Conservation (phyloP, 352 stramenopile species). For the Pelagophyceae sp. region DNA sequence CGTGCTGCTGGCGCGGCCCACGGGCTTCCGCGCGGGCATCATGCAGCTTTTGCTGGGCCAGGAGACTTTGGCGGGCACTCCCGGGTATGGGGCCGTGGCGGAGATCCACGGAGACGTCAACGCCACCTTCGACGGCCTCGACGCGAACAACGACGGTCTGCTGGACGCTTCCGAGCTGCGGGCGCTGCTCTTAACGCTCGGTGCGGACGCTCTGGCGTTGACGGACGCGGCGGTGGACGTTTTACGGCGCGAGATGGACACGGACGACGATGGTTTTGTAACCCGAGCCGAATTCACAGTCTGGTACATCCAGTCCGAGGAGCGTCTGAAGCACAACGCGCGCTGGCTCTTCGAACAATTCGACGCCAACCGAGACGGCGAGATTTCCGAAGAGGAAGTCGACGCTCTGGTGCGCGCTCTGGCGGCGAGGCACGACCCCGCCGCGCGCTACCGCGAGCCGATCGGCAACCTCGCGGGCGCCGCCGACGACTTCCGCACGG, state of each 20-base stretch:
- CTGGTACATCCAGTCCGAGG: constrained; percentile 56
- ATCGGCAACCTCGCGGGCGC: too few relatives aligned
- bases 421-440: too few relatives aligned
- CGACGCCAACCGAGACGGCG: constrained; percentile 46
- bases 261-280: constrained; percentile 40
- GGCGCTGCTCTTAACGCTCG: constrained; percentile 45
- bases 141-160: constrained; percentile 46
- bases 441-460: too few relatives aligned
- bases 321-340: constrained; percentile 47
- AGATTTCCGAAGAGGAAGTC: constrained; percentile 46
- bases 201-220: constrained; percentile 32
- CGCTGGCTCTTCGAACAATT: constrained; percentile 49
- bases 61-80: constrained; percentile 43
- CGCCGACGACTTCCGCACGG: constrained; percentile 45
- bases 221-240: constrained; percentile 36
- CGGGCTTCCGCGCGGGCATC: constrained; percentile 55
- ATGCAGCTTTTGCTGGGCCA: constrained; percentile 51
- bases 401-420: background rate
- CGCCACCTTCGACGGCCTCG: constrained; percentile 51
- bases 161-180: constrained; percentile 50
- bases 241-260: constrained; percentile 47
- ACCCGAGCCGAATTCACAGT: constrained; percentile 40
- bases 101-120: constrained; percentile 54
- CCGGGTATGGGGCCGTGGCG: constrained; percentile 47
- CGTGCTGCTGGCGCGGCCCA: constrained; percentile 40